These are phyloP conservation scores for Wakefieldia striispora DNA, from an alignment of 768 basidiomycete genomes.

Conservation along the genomic window DNA sequence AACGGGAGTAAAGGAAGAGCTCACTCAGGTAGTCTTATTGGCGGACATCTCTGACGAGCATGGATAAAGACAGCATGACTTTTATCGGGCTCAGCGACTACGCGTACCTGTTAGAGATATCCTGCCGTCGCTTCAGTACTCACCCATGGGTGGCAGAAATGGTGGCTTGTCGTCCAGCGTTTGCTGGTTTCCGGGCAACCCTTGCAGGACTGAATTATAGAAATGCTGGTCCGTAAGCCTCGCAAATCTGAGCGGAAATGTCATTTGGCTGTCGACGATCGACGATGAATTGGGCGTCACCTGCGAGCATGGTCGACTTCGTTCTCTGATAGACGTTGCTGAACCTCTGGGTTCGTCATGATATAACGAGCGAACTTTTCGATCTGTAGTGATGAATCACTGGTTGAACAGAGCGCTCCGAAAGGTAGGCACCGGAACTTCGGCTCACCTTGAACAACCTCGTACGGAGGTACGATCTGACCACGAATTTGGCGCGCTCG, in stretches of 20 bases:
- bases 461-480: constrained; percentile 85
- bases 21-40: constrained; percentile 67
- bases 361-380: constrained; percentile 87
- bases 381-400: constrained; percentile 48
- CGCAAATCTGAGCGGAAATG: constrained; percentile 55
- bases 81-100: constrained; percentile 80
- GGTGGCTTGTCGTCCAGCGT: constrained; percentile 72
- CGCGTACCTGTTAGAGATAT: constrained; percentile 6
- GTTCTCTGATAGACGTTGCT: constrained; percentile 75
- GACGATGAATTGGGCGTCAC: constrained; percentile 36
- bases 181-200: constrained; percentile 73
- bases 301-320: constrained; percentile 80
- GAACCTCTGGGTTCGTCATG: constrained; percentile 63
- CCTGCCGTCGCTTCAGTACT: constrained; percentile 21
- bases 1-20: constrained; percentile 22
- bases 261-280: not conserved
- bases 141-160: constrained; percentile 76
- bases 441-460: constrained; percentile 73
- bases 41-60: constrained; percentile 69
- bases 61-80: constrained; percentile 78
- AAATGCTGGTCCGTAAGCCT: constrained; percentile 76
- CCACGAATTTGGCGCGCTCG: constrained; percentile 90
- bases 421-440: not conserved
- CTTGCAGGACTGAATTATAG: constrained; percentile 74
- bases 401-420: not conserved